phyloP scores from a whole-genome alignment of 2,329 filamentous ascomycete genomes.

The Phyllosticta citribraziliensis region DNA sequence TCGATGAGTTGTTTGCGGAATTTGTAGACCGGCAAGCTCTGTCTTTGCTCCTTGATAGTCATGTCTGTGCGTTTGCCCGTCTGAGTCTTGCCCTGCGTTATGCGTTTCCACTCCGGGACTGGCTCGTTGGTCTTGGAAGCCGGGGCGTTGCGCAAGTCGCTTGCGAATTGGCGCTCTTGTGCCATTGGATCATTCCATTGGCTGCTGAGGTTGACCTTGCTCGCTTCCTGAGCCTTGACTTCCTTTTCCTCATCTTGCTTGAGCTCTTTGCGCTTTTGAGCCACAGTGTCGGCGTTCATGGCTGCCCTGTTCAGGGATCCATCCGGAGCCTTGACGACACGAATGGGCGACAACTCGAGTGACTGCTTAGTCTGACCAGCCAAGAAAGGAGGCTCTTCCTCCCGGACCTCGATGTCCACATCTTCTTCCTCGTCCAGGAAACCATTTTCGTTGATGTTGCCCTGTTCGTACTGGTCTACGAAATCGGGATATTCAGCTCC shows the following conservation, averaged over 20 bases:
- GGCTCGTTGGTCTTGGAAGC: conserved; percentile 51
- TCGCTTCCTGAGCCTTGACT: conserved; percentile 60
- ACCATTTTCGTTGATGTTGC: conserved; percentile 73
- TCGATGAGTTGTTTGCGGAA: conserved; percentile 83
- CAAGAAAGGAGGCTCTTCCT: conserved; percentile 93
- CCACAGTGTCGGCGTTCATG: conserved; percentile 80
- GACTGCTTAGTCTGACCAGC: conserved; percentile 95
- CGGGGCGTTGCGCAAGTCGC: conserved; percentile 58
- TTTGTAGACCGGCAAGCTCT: conserved; percentile 77
- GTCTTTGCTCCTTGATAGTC: conserved; percentile 90
- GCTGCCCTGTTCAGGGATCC: conserved; percentile 96
- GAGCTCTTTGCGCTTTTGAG: conserved; percentile 82
- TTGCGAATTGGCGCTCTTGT: conserved; percentile 79
- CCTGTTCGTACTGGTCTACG: conserved; percentile 80
- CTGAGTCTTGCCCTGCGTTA: conserved; percentile 67
- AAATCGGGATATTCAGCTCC: conserved; percentile 90
- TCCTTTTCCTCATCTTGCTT: conserved; percentile 81
- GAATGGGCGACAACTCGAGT: conserved; percentile 85
- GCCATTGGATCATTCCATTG: conserved; percentile 99
- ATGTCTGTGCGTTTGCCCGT: conserved; percentile 79
- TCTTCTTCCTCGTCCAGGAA: conserved; percentile 92
- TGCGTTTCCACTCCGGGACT: conserved; percentile 88
- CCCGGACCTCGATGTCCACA: conserved; percentile 90
- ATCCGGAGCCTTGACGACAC: conserved; percentile 94
- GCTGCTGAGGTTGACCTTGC: conserved; percentile 71